Evolutionary conservation across 192 early-diverging fungal genomes (phyloP).

Genomic region (Pilobolus umbonatus): DNA sequence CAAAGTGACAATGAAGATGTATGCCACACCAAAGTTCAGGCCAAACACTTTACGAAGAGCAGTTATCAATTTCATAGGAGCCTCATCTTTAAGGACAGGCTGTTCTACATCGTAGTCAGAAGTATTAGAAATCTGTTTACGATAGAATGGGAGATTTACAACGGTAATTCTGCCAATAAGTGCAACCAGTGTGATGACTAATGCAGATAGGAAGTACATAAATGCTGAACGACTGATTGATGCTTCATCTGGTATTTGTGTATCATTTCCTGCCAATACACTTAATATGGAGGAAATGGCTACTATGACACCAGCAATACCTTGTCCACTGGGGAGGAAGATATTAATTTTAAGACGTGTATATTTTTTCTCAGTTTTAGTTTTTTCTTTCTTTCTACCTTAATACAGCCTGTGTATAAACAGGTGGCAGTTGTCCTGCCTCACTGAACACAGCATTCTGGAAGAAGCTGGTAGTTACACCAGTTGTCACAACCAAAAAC

Average conservation of each 20-base stretch:
- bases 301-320: conserved; percentile 63
- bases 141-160: conserved; percentile 38
- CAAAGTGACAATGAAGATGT: conserved; percentile 65
- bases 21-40: conserved; percentile 45
- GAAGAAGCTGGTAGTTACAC: conserved; percentile 55
- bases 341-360: neutral
- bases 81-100: conserved; percentile 2
- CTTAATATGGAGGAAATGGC: conserved; percentile 40
- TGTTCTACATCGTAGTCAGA: neutral
- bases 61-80: neutral
- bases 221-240: conserved; percentile 34
- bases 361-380: neutral
- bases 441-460: conserved; percentile 68
- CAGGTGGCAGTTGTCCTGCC: conserved; percentile 63
- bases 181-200: conserved; percentile 35
- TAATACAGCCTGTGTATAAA: conserved; percentile 68
- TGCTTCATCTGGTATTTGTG: conserved; percentile 17
- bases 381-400: conserved; percentile 36
- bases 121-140: conserved; percentile 25
- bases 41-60: conserved; percentile 18
- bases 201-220: conserved; percentile 47
- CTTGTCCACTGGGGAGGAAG: conserved; percentile 24
- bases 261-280: conserved; percentile 32
- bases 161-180: conserved; percentile 36
- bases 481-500: conserved; percentile 51